Percentiles rank a stretch among this genome's conserved stretches.
These are phyloP conservation scores for Nematocida homosporus DNA, from an alignment of 371 early-diverging fungal species.

Conservation along the genomic window DNA sequence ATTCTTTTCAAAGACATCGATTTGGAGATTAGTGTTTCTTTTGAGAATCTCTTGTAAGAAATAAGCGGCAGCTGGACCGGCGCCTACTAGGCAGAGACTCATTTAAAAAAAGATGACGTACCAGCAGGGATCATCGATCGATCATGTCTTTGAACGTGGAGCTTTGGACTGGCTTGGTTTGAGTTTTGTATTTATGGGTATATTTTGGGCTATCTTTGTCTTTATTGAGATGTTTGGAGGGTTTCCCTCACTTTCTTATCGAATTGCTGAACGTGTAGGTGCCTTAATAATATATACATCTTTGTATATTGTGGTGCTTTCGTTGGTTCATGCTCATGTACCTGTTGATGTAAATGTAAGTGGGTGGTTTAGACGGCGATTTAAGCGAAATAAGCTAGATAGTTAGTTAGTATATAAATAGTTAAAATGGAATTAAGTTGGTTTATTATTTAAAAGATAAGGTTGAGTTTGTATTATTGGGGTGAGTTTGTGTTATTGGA, in stretches of 20 bases:
- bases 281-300: slow-evolving; percentile 4
- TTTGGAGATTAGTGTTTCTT: slow-evolving; percentile 30
- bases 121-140: slow-evolving; percentile 10
- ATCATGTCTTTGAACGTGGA: slow-evolving; percentile 33
- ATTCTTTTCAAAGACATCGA: slow-evolving; percentile 80
- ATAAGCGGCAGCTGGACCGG: slow-evolving; percentile 86
- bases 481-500: no score
- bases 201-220: background rate
- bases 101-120: slow-evolving; percentile 37
- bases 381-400: no score
- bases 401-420: no score
- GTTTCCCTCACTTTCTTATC: background rate
- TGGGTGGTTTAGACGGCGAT: no score
- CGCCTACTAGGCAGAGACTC: slow-evolving; percentile 71
- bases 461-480: no score
- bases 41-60: slow-evolving; percentile 75
- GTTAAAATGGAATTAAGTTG: no score
- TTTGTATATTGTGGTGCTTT: background rate
- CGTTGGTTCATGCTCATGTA: background rate
- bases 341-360: no score
- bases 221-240: slow-evolving; percentile 5
- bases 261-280: slow-evolving; percentile 31
- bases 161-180: slow-evolving; percentile 35
- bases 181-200: slow-evolving; percentile 16
- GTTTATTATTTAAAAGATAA: no score